Conservation (phyloP, 192 early-diverging fungal species). For the Paraglomus brasilianum region DNA sequence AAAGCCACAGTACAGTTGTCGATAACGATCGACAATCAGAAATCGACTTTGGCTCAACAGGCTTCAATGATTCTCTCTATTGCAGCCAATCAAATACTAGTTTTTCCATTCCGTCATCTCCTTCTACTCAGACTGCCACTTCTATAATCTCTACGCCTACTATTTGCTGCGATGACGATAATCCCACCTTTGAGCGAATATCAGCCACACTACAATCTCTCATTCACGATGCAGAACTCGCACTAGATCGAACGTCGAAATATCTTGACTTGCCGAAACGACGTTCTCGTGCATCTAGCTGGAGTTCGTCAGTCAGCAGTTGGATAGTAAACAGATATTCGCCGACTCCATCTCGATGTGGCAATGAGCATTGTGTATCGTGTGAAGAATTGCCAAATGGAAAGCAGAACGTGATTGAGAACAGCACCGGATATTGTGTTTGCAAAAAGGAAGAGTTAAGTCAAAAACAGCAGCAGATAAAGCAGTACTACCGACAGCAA, state of each 20-base stretch:
- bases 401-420: too few species aligned
- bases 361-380: not conserved
- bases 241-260: not conserved
- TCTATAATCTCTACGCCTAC: not conserved
- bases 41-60: too few species aligned
- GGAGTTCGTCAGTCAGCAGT: slow-evolving; percentile 8
- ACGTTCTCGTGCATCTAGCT: slow-evolving; percentile 1
- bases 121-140: not conserved
- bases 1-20: slow-evolving; percentile 1
- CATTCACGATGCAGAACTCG: slow-evolving; percentile 6
- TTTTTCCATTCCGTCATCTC: not conserved
- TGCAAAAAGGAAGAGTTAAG: not conserved
- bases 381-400: slow-evolving; percentile 1
- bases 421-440: slow-evolving; percentile 1
- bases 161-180: not conserved
- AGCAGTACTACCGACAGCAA: not conserved
- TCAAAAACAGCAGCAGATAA: not conserved
- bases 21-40: too few species aligned
- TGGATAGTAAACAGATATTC: slow-evolving; percentile 14
- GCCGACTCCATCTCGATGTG: not conserved
- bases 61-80: too few species aligned
- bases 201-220: slow-evolving; percentile 1
- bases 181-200: slow-evolving; percentile 4
- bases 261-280: not conserved
- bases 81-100: not conserved